These are phyloP conservation scores for Ilex aquifolium DNA, from an alignment of 257 asterid genomes.

Conservation along the genomic window DNA sequence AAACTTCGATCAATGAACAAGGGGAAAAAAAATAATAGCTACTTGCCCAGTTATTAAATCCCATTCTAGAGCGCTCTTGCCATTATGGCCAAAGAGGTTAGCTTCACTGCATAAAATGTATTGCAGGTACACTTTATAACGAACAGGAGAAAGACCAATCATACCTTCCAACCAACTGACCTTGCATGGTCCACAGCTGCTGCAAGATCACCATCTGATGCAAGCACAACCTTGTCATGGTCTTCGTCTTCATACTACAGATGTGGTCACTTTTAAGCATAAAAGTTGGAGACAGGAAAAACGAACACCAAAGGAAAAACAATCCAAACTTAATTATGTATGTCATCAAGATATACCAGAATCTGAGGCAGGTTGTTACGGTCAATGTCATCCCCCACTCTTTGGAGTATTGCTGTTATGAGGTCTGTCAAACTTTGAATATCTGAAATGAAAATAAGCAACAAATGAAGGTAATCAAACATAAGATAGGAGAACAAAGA, in stretches of 20 bases:
- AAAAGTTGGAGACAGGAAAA: too few relatives aligned
- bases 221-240: conserved; percentile 74
- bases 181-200: conserved; percentile 90
- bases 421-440: conserved; percentile 60
- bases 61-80: too few relatives aligned
- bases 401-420: conserved; percentile 76
- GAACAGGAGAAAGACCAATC: not conserved
- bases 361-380: conserved; percentile 82
- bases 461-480: not conserved
- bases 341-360: conserved; percentile 38
- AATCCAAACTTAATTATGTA: not conserved
- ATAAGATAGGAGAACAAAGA: too few relatives aligned
- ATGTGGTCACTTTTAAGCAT: not conserved
- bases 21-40: too few relatives aligned
- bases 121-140: not conserved
- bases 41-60: too few relatives aligned
- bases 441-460: conserved; percentile 29
- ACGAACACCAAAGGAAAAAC: not conserved
- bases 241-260: conserved; percentile 95
- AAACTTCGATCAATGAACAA: not conserved
- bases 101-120: too few relatives aligned
- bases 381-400: conserved; percentile 85
- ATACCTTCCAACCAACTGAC: conserved; percentile 94
- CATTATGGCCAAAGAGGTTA: too few relatives aligned
- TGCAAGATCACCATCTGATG: conserved; percentile 84